Base-by-base conservation (phyloP, 2,329 filamentous ascomycete species). In the Podosphaera leucotricha region DNA sequence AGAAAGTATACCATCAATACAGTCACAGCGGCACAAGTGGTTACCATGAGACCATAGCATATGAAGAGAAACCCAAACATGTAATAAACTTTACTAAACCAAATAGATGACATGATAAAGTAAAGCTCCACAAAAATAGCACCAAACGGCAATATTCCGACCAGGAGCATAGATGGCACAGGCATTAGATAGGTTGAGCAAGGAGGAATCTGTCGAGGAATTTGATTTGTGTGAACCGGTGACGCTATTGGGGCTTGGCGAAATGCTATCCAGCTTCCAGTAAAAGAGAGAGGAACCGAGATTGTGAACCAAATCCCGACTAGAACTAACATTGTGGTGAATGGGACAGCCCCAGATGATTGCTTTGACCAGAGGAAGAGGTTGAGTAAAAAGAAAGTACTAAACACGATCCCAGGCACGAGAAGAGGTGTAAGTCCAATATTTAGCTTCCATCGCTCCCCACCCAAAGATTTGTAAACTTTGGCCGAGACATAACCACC, bases 51-150 rank as follows among this genome's bases (percentile, higher is more conserved):
- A 10, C 82, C 86, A 57, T 93, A 98, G 68, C 86, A 94, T 46
- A 98, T 71, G 68, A 98, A 98, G 30, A 98, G 67, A 70, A 98
- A 98, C 19, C 90, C 90, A 56, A 98, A 98, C 90, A 98, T 98
- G 71, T 98, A 98, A 69, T 98, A 98, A 52, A 98, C 90, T 63
- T 90, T 84, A 66, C 79, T 87, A 63, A 92, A 93, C 90, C 90
- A 98, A 59, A 98, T 87, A 21, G 83, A 92, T 64, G 79, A 92
- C 83, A 98, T 92, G 66, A 98, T 94, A 63, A 95, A 95, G 70
- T 93, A 95, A 2, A 98, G 75, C 64, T 98, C 90, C 40, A 95
- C 86, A 52, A 95, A 94, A 58, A 98, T 95, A 49, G 90, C 87
- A 40, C 82, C 85, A 55, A 98, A 98, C 0, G 90, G 90, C 21